Base-by-base conservation (phyloP, 331 rosid genomes). In the Rosa hybrid region DNA sequence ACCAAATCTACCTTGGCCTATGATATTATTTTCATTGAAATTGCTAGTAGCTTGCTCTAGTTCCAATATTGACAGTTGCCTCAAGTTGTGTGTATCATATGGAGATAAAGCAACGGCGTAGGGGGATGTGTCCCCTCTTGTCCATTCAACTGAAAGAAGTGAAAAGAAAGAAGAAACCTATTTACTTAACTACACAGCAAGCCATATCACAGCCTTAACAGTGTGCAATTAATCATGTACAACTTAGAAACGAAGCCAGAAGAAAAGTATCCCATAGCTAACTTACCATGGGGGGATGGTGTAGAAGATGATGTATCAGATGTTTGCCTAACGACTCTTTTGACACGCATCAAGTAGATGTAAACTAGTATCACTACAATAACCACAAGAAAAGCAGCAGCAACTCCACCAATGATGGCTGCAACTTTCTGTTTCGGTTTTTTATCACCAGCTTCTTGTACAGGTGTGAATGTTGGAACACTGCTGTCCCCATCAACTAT, bases 1-100 rank as follows among this genome's bases (percentile, higher is more conserved):
- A 83, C 97, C 94, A 87, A 90, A 92, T 81, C 90, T 78, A 56
- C 90, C 91, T 87, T 90, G 89, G 71, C 94, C 92, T 70, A 90
- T 64, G 78, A 88, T 79, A 77, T 88, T 90, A 76, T 80, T 83
- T 74, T 68, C 85, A 80, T 77, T 86, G 84, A 92, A 92, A 76
- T 83, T 84, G 68, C 83, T 6, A 12, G 97, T 90, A 34, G 97
- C 94, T 83, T 88, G 91, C 65, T 87, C 88, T 23, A 92, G 69
- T 82, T 92, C 94, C 77, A 50, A 73, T 49, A 88, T 70, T 11
- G 87, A 68, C 39, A 92, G 75, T 67, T 81, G 86, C 81, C 91
- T 88, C 59, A 85, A 72, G 71, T 74, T 68, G 46, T 80, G 87
- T 18, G 73, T 46, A 74, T 83, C 83, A 54, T 83, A 80, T 11